A percentile compares a stretch with the other conserved stretches of the same genome.
Evolutionary conservation across 2,329 filamentous ascomycete genomes (phyloP).

Genomic region (Colletotrichum cordylinicola): DNA sequence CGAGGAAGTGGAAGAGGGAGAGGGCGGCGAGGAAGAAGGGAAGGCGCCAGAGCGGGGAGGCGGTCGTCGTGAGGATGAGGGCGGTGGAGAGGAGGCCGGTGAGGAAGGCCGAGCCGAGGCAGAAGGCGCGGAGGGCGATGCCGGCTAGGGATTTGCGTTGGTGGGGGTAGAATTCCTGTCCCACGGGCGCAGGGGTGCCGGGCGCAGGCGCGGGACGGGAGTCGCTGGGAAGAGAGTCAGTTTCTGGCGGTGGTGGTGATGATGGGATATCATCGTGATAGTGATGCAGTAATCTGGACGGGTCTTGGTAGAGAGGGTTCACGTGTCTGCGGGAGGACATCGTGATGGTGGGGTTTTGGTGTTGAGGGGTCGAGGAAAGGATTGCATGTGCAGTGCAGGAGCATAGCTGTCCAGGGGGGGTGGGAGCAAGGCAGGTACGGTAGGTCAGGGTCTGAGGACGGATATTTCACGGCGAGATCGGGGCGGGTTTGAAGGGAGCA

Average conservation of each 20-base stretch:
- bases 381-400: neutral
- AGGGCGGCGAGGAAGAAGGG: slow-evolving; percentile 74
- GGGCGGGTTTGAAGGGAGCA: neutral
- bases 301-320: neutral
- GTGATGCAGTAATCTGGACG: neutral
- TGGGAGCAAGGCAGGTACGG: neutral
- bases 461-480: neutral
- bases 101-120: slow-evolving; percentile 53
- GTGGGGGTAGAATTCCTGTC: slow-evolving; percentile 45
- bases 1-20: slow-evolving; percentile 90
- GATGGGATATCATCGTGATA: neutral
- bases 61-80: slow-evolving; percentile 38
- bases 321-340: neutral
- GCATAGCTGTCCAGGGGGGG: neutral
- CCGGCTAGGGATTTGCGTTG: slow-evolving; percentile 63
- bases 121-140: slow-evolving; percentile 64
- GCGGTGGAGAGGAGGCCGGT: slow-evolving; percentile 36
- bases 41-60: slow-evolving; percentile 62
- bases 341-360: slow-evolving; percentile 8
- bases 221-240: slow-evolving; percentile 24
- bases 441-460: neutral
- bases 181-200: slow-evolving; percentile 25
- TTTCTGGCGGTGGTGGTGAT: neutral
- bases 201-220: slow-evolving; percentile 22
- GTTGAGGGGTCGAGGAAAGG: slow-evolving; percentile 3